Percentiles rank a stretch among this genome's conserved stretches.
phyloP scores from a whole-genome alignment of 345 rosid genomes.

The Hevea brasiliensis region DNA sequence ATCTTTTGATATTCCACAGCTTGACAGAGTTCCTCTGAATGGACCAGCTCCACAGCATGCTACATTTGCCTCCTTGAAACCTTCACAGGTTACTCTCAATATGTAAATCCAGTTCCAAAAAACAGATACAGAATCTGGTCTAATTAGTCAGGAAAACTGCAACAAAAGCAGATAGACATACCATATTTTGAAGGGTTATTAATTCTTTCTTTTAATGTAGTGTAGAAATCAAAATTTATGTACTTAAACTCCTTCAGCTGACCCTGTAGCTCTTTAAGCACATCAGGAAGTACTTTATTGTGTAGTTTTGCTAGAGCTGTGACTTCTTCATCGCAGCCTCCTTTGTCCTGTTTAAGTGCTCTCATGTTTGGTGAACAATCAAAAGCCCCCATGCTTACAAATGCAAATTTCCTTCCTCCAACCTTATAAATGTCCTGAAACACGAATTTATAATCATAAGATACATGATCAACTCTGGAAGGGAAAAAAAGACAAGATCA shows the following conservation, averaged over 20 bases:
- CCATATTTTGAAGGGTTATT: constrained; percentile 26
- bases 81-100: not conserved
- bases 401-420: constrained; percentile 8
- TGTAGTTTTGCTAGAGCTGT: constrained; percentile 11
- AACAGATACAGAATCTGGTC: not conserved
- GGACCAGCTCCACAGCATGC: constrained; percentile 79
- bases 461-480: too few relatives aligned
- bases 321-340: not conserved
- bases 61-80: constrained; percentile 15
- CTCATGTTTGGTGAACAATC: not conserved
- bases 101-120: too few relatives aligned
- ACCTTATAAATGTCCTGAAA: not conserved
- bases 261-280: constrained; percentile 8
- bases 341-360: not conserved
- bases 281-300: constrained; percentile 5
- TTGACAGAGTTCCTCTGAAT: constrained; percentile 50
- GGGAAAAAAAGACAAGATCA: not conserved
- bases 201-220: not conserved
- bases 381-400: not conserved
- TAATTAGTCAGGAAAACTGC: too few relatives aligned
- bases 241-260: constrained; percentile 13
- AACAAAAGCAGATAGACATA: not conserved
- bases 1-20: constrained; percentile 69
- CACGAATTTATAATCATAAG: not conserved
- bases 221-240: constrained; percentile 18